phyloP scores from a whole-genome alignment of 768 basidiomycete species.

The Termitomyces sp. region DNA sequence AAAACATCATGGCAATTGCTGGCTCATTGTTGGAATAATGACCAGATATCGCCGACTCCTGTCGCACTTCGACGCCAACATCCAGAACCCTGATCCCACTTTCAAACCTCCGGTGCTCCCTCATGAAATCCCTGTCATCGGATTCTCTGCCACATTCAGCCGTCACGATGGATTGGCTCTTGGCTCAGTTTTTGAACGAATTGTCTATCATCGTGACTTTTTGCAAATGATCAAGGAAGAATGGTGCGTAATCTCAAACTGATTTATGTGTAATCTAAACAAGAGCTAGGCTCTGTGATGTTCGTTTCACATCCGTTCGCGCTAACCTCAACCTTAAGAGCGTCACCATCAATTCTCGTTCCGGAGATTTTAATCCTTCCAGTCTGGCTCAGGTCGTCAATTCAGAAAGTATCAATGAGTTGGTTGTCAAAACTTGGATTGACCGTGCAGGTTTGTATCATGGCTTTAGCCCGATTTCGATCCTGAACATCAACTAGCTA shows the following conservation, averaged over 20 bases:
- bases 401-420: constrained; percentile 68
- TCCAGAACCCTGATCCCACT: constrained; percentile 50
- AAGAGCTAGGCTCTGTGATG: constrained; percentile 69
- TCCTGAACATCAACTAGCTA: constrained; percentile 31
- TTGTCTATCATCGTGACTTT: constrained; percentile 92
- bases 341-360: constrained; percentile 63
- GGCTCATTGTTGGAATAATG: background rate
- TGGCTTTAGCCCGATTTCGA: background rate
- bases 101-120: constrained; percentile 34
- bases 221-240: constrained; percentile 90
- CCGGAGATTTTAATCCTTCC: constrained; percentile 80
- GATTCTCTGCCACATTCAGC: constrained; percentile 94
- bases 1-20: background rate
- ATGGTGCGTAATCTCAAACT: constrained; percentile 50
- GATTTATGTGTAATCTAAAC: constrained; percentile 19
- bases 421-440: constrained; percentile 83
- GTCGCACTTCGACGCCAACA: constrained; percentile 75
- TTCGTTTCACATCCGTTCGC: constrained; percentile 81
- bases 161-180: constrained; percentile 90
- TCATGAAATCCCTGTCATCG: constrained; percentile 77
- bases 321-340: constrained; percentile 67
- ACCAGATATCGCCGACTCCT: constrained; percentile 76
- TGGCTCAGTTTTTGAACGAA: constrained; percentile 83
- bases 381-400: constrained; percentile 84
- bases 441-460: constrained; percentile 70